These are phyloP conservation scores for Aspergillus ochraceoroseus DNA, from an alignment of 2,329 filamentous ascomycete species.

Conservation along the genomic window DNA sequence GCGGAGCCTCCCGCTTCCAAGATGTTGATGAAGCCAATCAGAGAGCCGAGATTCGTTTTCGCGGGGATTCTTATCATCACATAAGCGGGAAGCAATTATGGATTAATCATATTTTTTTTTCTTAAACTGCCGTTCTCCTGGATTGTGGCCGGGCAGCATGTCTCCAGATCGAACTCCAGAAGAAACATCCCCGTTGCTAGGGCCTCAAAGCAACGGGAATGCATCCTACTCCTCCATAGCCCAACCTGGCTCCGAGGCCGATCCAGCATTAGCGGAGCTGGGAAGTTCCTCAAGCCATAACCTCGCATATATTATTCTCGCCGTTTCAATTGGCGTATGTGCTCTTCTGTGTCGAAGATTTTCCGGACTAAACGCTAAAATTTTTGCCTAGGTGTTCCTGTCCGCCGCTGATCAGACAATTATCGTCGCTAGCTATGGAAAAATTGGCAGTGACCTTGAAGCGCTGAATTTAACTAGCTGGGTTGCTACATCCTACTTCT, in stretches of 20 bases:
- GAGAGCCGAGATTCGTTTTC: background rate
- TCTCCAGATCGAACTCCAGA: conserved; percentile 22
- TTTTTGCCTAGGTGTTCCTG: conserved; percentile 59
- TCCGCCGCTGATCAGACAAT: conserved; percentile 72
- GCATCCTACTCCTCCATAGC: conserved; percentile 20
- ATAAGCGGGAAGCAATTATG: conserved; percentile 13
- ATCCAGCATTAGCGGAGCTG: conserved; percentile 12
- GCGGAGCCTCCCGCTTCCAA: conserved; percentile 4
- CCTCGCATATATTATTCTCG: conserved; percentile 57
- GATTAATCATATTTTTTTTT: too few species aligned
- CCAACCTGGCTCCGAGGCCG: conserved; percentile 20
- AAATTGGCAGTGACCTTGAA: conserved; percentile 69
- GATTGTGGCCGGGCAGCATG: conserved; percentile 20
- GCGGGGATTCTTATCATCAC: conserved; percentile 21
- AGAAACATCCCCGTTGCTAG: conserved; percentile 48
- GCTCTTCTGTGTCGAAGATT: conserved; percentile 7
- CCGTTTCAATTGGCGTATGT: conserved; percentile 58
- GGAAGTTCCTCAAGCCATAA: conserved; percentile 45
- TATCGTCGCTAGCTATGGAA: conserved; percentile 70
- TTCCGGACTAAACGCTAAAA: conserved; percentile 17
- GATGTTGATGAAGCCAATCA: conserved; percentile 8
- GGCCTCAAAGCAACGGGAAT: conserved; percentile 27
- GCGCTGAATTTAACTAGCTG: conserved; percentile 70
- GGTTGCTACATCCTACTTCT: conserved; percentile 67
- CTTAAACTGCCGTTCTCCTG: too few species aligned